Percentiles rank a stretch among this genome's conserved stretches.
These are phyloP conservation scores for Anisodus acutangulus DNA, from an alignment of 257 asterid species.

Conservation along the genomic window DNA sequence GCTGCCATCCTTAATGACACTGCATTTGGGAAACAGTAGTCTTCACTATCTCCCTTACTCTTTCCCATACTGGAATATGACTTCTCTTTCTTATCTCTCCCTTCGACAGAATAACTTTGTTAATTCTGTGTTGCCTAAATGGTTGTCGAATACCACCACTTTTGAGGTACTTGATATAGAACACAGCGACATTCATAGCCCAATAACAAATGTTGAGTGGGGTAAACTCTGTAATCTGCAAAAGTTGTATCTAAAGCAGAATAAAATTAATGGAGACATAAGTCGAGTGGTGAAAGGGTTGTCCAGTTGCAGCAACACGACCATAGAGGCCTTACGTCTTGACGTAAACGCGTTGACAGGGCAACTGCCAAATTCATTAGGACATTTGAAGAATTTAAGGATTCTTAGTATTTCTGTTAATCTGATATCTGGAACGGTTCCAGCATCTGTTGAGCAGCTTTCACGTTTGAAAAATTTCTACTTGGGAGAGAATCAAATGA, in stretches of 20 bases:
- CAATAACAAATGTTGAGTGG: conserved; percentile 4
- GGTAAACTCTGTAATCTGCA: not conserved
- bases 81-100: conserved; percentile 29
- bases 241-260: not conserved
- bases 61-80: not conserved
- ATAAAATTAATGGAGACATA: conserved; percentile 4
- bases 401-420: not conserved
- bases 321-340: not conserved
- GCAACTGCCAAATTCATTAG: conserved; percentile 25
- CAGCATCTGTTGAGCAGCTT: conserved; percentile 26
- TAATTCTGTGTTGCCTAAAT: conserved; percentile 26
- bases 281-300: not conserved
- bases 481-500: conserved; percentile 9
- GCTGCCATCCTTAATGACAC: conserved; percentile 22
- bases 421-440: not conserved
- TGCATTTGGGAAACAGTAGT: conserved; percentile 9
- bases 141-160: conserved; percentile 33
- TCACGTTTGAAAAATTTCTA: not conserved
- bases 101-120: conserved; percentile 27
- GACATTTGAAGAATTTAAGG: not conserved
- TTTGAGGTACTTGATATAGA: conserved; percentile 26
- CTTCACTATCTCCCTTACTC: not conserved
- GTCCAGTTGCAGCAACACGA: not conserved
- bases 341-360: not conserved
- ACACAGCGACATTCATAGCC: conserved; percentile 17